Percentiles rank a stretch among this genome's conserved stretches.
These are phyloP conservation scores for Penicillium angulare DNA, from an alignment of 495 filamentous ascomycete genomes.

Conservation along the genomic window DNA sequence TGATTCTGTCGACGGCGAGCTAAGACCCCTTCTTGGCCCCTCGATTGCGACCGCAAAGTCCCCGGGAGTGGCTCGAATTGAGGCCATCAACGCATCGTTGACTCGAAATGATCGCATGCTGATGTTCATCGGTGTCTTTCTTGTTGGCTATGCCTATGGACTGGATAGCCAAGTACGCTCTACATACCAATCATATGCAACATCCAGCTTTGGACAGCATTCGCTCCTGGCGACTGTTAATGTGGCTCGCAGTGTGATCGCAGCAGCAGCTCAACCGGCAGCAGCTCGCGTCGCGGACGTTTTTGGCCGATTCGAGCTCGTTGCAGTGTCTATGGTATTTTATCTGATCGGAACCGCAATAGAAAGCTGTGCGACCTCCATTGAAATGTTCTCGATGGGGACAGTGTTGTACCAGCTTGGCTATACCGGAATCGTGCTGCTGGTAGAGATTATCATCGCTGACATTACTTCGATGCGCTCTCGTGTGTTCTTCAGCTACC, in stretches of 20 bases:
- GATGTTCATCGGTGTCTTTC: conserved; percentile 7
- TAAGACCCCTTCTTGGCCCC: not conserved
- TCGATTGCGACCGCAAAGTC: not conserved
- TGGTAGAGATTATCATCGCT: conserved; percentile 10
- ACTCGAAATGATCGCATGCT: not conserved
- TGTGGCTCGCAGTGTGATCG: conserved; percentile 6
- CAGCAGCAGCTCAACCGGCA: conserved; percentile 9
- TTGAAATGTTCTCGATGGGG: conserved; percentile 5
- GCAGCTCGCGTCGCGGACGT: conserved; percentile 5
- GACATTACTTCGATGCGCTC: conserved; percentile 11
- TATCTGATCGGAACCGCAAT: conserved; percentile 8
- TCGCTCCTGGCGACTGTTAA: conserved; percentile 10
- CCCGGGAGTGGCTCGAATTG: conserved; percentile 8
- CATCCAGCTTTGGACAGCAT: conserved; percentile 9
- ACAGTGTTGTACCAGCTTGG: conserved; percentile 4
- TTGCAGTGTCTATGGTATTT: conserved; percentile 6
- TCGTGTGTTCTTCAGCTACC: conserved; percentile 8
- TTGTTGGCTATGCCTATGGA: conserved; percentile 9
- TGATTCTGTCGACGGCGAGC: not conserved
- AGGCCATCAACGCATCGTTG: not conserved
- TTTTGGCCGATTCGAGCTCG: conserved; percentile 9
- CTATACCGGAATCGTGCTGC: conserved; percentile 1
- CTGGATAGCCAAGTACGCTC: conserved; percentile 7
- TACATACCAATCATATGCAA: conserved; percentile 11
- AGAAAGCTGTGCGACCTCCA: not conserved